Percentiles rank a stretch among this genome's conserved stretches.
Evolutionary conservation across 192 early-diverging fungal genomes (phyloP).

Genomic region (Piromyces sp.): DNA sequence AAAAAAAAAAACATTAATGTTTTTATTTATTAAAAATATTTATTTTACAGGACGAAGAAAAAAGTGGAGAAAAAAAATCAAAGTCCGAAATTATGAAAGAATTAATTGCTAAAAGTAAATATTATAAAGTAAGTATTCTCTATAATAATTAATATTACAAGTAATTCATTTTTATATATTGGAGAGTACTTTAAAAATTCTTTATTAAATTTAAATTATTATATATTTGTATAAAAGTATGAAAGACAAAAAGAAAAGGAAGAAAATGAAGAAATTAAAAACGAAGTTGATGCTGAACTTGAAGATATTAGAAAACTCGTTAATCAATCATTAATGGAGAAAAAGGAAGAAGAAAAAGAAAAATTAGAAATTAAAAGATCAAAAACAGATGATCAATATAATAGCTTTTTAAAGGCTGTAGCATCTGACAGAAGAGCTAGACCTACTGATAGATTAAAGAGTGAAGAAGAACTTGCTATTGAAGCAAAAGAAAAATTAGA

Average conservation of each 20-base stretch:
- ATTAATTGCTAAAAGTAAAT: conserved; percentile 91
- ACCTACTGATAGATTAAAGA: conserved; percentile 81
- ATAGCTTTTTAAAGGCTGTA: conserved; percentile 63
- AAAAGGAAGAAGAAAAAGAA: conserved; percentile 7
- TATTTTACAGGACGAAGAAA: conserved; percentile 12
- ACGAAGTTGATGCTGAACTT: conserved; percentile 78
- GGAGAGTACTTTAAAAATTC: too few relatives aligned
- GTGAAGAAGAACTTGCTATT: conserved; percentile 76
- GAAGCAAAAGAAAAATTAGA: conserved; percentile 76
- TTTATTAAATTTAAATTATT: too few relatives aligned
- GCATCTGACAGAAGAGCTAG: conserved; percentile 65
- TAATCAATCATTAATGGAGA: conserved; percentile 11
- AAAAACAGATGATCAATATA: conserved; percentile 48
- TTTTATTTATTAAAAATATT: too few relatives aligned
- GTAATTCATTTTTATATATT: too few relatives aligned
- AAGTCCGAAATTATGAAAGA: conserved; percentile 95
- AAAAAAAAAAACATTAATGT: too few relatives aligned
- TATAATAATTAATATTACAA: neutral
- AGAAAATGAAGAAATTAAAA: conserved; percentile 58
- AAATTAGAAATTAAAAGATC: conserved; percentile 11
- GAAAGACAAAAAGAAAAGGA: conserved; percentile 82
- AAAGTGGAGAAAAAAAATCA: conserved; percentile 42
- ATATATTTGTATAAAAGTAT: neutral
- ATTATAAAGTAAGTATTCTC: conserved; percentile 44
- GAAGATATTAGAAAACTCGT: conserved; percentile 63